Conservation (phyloP, 441 rosid species). For the Aquilaria agallochum region DNA sequence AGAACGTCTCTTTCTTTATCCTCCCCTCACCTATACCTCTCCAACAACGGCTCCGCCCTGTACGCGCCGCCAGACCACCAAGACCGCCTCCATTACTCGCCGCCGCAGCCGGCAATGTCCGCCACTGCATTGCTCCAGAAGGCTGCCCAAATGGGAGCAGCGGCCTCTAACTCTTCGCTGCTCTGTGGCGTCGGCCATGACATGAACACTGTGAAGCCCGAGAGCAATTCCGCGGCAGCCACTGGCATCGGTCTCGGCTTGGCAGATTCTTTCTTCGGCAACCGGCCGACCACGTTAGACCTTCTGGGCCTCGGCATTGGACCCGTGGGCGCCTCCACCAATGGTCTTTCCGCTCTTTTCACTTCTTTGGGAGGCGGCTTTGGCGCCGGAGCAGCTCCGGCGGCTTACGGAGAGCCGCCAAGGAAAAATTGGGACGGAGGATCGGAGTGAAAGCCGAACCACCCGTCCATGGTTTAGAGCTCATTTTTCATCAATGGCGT, state of each 20-base stretch:
- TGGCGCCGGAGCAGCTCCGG: slow-evolving; percentile 21
- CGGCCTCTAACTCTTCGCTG: slow-evolving; percentile 58
- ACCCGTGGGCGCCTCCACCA: slow-evolving; percentile 25
- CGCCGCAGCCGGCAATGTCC: slow-evolving; percentile 66
- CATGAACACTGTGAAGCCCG: slow-evolving; percentile 34
- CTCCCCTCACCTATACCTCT: slow-evolving; percentile 31
- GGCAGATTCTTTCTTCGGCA: slow-evolving; percentile 49
- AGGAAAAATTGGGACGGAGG: slow-evolving; percentile 40
- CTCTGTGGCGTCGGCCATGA: slow-evolving; percentile 67
- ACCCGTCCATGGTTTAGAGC: slow-evolving; percentile 18
- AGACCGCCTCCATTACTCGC: slow-evolving; percentile 24
- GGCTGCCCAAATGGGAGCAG: slow-evolving; percentile 86
- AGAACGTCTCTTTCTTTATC: slow-evolving; percentile 57
- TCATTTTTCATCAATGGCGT: background rate
- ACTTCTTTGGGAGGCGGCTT: slow-evolving; percentile 44
- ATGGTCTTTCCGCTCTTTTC: slow-evolving; percentile 46
- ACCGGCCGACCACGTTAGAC: slow-evolving; percentile 74
- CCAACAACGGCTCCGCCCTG: slow-evolving; percentile 36
- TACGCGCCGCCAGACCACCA: slow-evolving; percentile 26
- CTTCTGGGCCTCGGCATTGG: slow-evolving; percentile 82
- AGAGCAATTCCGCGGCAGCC: slow-evolving; percentile 24
- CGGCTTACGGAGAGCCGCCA: slow-evolving; percentile 18
- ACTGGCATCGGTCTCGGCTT: slow-evolving; percentile 54
- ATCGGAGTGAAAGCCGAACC: slow-evolving; percentile 25
- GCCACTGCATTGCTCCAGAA: slow-evolving; percentile 93